A percentile compares a stretch with the other conserved stretches of the same genome.
phyloP scores from a whole-genome alignment of 352 stramenopile species.

The Salisapilia sapeloensis region DNA sequence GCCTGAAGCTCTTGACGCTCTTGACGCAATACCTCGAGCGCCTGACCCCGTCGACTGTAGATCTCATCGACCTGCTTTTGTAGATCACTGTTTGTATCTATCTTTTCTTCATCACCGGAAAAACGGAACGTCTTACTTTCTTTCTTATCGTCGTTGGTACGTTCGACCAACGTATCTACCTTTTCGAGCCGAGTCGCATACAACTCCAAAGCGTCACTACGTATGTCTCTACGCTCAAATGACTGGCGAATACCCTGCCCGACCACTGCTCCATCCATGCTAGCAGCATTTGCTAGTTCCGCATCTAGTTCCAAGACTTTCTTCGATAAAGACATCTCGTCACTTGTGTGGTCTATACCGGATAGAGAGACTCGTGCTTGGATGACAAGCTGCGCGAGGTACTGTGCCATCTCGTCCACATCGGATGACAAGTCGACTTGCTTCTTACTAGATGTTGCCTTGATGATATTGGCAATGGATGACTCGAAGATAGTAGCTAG shows the following conservation, averaged over 20 bases:
- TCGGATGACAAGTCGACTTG: too few relatives aligned
- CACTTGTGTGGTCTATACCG: slow-evolving; percentile 17
- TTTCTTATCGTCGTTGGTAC: slow-evolving; percentile 7
- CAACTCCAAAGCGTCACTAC: slow-evolving; percentile 39
- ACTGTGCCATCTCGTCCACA: slow-evolving; percentile 15
- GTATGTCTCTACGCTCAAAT: slow-evolving; percentile 58
- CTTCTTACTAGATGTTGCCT: too few relatives aligned
- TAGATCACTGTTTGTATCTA: slow-evolving; percentile 3
- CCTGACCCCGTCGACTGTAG: too few relatives aligned
- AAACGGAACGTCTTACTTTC: slow-evolving; percentile 2
- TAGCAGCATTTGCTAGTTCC: slow-evolving; percentile 13
- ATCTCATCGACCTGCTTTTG: too few relatives aligned
- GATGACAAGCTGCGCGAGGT: slow-evolving; percentile 34
- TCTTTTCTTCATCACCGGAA: slow-evolving; percentile 1
- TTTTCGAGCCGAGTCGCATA: slow-evolving; percentile 23
- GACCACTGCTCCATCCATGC: slow-evolving; percentile 31
- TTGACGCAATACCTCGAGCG: too few relatives aligned
- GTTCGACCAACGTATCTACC: slow-evolving; percentile 17
- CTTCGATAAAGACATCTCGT: slow-evolving; percentile 9
- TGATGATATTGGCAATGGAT: too few relatives aligned
- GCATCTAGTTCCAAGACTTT: slow-evolving; percentile 35
- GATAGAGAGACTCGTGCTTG: slow-evolving; percentile 25
- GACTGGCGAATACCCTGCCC: slow-evolving; percentile 61
- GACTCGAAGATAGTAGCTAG: too few relatives aligned
- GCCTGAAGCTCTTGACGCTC: slow-evolving; percentile 4